Conservation (phyloP, 441 rosid genomes). For the Capsella rubella region DNA sequence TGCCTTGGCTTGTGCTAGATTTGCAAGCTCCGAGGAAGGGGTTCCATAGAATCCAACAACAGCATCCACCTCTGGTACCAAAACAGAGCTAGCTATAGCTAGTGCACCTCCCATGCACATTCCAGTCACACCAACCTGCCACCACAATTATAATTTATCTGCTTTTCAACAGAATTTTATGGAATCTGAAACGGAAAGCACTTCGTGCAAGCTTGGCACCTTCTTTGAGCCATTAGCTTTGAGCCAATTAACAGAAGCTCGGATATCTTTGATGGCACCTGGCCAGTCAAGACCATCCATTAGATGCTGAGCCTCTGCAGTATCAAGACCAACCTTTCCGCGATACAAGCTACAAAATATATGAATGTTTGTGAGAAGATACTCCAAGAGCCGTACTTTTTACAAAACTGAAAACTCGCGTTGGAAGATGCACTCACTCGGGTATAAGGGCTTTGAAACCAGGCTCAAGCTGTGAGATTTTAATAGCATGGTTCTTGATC, state of each 20-base stretch:
- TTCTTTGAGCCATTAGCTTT: slow-evolving; percentile 87
- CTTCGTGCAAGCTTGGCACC: slow-evolving; percentile 46
- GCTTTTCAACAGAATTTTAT: background rate
- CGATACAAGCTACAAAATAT: slow-evolving; percentile 67
- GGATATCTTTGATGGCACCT: slow-evolving; percentile 89
- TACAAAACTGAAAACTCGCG: background rate
- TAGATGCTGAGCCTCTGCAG: slow-evolving; percentile 94
- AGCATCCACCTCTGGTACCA: slow-evolving; percentile 86
- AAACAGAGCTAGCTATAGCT: slow-evolving; percentile 88
- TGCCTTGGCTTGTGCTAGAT: slow-evolving; percentile 82
- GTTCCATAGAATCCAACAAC: slow-evolving; percentile 91
- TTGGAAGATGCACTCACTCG: slow-evolving; percentile 53
- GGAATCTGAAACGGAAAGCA: background rate
- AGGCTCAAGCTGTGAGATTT: slow-evolving; percentile 80
- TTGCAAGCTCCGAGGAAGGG: slow-evolving; percentile 85
- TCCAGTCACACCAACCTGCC: slow-evolving; percentile 92
- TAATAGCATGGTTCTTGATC: slow-evolving; percentile 89
- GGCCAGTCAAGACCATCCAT: slow-evolving; percentile 97
- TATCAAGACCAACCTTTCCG: slow-evolving; percentile 92
- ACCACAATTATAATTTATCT: background rate
- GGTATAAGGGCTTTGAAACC: slow-evolving; percentile 95
- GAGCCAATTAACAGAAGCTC: slow-evolving; percentile 88
- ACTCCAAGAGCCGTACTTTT: background rate
- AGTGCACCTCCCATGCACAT: slow-evolving; percentile 98
- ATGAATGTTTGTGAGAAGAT: background rate